A percentile compares a stretch with the other conserved stretches of the same genome.
These are phyloP conservation scores for Stephanodiscus minutulus DNA, from an alignment of 108 stramenopile genomes.

Conservation along the genomic window DNA sequence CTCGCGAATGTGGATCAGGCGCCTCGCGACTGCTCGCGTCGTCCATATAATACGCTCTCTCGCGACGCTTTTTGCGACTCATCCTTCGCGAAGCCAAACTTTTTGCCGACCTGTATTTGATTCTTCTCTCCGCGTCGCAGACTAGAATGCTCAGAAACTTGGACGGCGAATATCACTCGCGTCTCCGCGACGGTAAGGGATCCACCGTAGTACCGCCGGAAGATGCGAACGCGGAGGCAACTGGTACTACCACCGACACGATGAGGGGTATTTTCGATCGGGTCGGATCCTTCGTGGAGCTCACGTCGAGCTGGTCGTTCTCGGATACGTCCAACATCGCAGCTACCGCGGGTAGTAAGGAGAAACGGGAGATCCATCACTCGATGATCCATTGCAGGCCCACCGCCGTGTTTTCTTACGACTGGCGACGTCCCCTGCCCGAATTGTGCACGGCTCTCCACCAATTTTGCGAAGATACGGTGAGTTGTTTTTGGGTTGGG, in stretches of 20 bases:
- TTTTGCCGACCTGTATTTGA: too few relatives aligned
- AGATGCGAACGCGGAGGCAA: conserved; percentile 11
- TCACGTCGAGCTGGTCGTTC: conserved; percentile 44
- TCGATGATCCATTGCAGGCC: conserved; percentile 41
- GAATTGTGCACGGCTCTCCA: conserved; percentile 51
- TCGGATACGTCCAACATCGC: conserved; percentile 17
- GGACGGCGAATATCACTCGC: conserved; percentile 42
- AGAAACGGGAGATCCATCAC: conserved; percentile 29
- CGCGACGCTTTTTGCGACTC: not conserved
- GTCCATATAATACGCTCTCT: not conserved
- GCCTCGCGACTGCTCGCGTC: not conserved
- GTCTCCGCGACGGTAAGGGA: conserved; percentile 32
- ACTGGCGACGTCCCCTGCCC: conserved; percentile 55
- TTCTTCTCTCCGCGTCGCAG: not conserved
- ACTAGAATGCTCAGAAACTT: conserved; percentile 45
- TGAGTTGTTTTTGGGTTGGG: not conserved
- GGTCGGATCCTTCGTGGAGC: conserved; percentile 40
- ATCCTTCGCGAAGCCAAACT: not conserved
- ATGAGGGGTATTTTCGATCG: conserved; percentile 38
- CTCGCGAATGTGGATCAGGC: too few relatives aligned
- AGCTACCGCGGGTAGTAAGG: too few relatives aligned
- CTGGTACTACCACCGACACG: not conserved
- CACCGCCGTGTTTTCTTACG: conserved; percentile 52
- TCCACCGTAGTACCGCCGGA: conserved; percentile 39
- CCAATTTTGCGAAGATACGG: conserved; percentile 48